These are phyloP conservation scores for Pelargonium nanum DNA, from an alignment of 345 rosid species.

Conservation along the genomic window DNA sequence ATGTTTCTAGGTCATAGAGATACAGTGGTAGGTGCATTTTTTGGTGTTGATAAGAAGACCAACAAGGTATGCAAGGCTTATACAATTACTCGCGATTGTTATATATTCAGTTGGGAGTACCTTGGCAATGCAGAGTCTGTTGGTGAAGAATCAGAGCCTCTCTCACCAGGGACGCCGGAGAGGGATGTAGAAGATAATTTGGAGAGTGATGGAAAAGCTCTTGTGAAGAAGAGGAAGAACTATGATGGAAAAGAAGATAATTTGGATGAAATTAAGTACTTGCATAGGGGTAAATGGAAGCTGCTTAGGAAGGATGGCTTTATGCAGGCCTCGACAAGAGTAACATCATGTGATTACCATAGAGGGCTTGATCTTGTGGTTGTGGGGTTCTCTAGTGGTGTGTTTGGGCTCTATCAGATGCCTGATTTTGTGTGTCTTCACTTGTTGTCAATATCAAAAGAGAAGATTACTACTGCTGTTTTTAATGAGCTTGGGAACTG, in stretches of 20 bases:
- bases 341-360: constrained; percentile 80
- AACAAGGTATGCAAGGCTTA: constrained; percentile 41
- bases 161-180: constrained; percentile 60
- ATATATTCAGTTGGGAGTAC: constrained; percentile 66
- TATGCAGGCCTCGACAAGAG: constrained; percentile 53
- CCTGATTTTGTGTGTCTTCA: constrained; percentile 89
- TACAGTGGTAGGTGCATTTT: constrained; percentile 74
- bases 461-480: constrained; percentile 74
- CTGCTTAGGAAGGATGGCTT: constrained; percentile 74
- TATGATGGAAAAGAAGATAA: constrained; percentile 48
- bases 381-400: constrained; percentile 87
- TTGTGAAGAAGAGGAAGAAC: constrained; percentile 42
- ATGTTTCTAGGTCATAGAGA: constrained; percentile 85
- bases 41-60: constrained; percentile 60
- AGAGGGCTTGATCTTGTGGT: constrained; percentile 71
- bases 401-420: constrained; percentile 89
- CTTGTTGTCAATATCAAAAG: constrained; percentile 68
- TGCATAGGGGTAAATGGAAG: constrained; percentile 66
- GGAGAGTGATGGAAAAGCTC: constrained; percentile 1
- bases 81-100: constrained; percentile 73
- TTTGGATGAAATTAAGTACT: constrained; percentile 24
- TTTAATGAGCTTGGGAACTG: constrained; percentile 89
- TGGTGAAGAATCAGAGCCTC: constrained; percentile 31
- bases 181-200: constrained; percentile 24
- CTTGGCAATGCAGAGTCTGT: constrained; percentile 24